phyloP scores from a whole-genome alignment of 768 basidiomycete species.

The Sporobolomyces phaffii region DNA sequence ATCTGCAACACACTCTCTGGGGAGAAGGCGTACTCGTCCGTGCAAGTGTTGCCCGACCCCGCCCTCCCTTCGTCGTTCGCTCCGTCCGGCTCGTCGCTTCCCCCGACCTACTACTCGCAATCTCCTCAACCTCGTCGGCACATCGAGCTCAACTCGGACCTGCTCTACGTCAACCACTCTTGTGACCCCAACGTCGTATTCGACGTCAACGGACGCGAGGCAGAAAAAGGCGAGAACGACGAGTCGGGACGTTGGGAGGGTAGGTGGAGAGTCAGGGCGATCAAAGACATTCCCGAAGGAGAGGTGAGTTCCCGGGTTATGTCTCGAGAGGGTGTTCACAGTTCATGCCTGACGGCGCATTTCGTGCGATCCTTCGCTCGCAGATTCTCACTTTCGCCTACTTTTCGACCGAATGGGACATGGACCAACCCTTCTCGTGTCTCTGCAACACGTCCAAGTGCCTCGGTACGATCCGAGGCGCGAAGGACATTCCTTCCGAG shows the following conservation, averaged over 20 bases:
- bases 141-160: constrained; percentile 58
- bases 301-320: constrained; percentile 35
- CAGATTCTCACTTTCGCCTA: constrained; percentile 58
- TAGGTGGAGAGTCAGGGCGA: constrained; percentile 54
- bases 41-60: constrained; percentile 36
- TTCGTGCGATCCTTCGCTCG: background rate
- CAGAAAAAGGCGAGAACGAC: constrained; percentile 11
- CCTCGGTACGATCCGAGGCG: constrained; percentile 31
- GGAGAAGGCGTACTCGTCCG: constrained; percentile 34
- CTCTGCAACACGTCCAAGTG: constrained; percentile 49
- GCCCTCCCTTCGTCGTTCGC: constrained; percentile 14
- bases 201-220: constrained; percentile 47
- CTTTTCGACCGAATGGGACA: constrained; percentile 65
- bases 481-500: constrained; percentile 25
- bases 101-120: background rate
- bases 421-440: constrained; percentile 61
- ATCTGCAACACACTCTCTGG: constrained; percentile 35
- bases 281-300: constrained; percentile 46
- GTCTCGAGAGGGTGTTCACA: background rate
- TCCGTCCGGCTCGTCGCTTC: background rate
- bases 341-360: background rate
- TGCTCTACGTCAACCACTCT: constrained; percentile 54
- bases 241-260: constrained; percentile 47
- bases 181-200: constrained; percentile 59
- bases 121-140: constrained; percentile 44